Evolutionary conservation across 352 stramenopile genomes (phyloP).

Genomic region (Globisporangium uncinulatum): DNA sequence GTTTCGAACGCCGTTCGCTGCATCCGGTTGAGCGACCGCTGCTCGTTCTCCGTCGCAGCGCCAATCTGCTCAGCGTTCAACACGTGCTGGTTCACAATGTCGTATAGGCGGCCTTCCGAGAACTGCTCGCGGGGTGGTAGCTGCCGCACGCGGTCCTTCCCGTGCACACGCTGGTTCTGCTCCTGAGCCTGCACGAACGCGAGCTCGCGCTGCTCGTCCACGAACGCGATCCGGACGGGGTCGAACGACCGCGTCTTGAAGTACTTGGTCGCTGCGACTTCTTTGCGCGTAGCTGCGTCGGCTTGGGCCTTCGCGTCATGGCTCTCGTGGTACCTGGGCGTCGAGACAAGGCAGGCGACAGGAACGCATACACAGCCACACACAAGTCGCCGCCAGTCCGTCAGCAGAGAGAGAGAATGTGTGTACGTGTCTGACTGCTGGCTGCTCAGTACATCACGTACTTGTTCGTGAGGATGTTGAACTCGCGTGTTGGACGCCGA

Average conservation of each 20-base stretch:
- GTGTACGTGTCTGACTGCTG: not conserved
- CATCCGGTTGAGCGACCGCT: slow-evolving; percentile 53
- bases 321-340: slow-evolving; percentile 42
- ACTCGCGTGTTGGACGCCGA: slow-evolving; percentile 41
- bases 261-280: slow-evolving; percentile 54
- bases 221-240: slow-evolving; percentile 51
- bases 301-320: slow-evolving; percentile 34
- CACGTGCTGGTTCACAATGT: slow-evolving; percentile 70
- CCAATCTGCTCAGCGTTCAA: slow-evolving; percentile 42
- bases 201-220: slow-evolving; percentile 20
- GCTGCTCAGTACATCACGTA: slow-evolving; percentile 14
- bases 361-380: too few relatives aligned
- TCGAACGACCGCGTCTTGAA: slow-evolving; percentile 64
- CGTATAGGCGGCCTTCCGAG: slow-evolving; percentile 63
- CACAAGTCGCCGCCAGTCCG: not conserved
- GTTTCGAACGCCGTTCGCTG: slow-evolving; percentile 51
- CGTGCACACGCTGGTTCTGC: slow-evolving; percentile 41
- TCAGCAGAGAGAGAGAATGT: not conserved
- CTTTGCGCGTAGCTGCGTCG: slow-evolving; percentile 36
- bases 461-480: slow-evolving; percentile 79
- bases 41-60: slow-evolving; percentile 31
- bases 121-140: slow-evolving; percentile 62
- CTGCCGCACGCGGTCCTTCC: slow-evolving; percentile 36
- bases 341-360: not conserved
- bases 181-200: slow-evolving; percentile 25